Conservation (phyloP, 2,329 filamentous ascomycete genomes). For the Aspergillus jensenii region DNA sequence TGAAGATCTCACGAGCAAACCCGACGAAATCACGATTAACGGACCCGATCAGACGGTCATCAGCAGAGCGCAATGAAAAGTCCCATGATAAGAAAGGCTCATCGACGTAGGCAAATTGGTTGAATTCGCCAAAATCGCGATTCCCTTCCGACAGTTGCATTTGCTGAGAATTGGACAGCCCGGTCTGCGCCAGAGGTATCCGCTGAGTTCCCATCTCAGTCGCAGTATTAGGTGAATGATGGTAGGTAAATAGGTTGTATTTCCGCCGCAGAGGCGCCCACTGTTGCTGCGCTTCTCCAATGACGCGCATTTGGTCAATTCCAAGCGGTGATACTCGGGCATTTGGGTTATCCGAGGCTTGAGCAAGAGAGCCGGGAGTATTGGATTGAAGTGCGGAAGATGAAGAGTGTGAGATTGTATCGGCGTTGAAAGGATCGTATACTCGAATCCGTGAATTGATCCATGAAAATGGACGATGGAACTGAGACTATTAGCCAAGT, state of each 20-base stretch:
- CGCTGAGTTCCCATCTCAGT: constrained; percentile 39
- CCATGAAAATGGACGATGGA: constrained; percentile 64
- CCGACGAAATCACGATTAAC: constrained; percentile 65
- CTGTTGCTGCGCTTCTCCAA: constrained; percentile 63
- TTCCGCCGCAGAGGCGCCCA: constrained; percentile 64
- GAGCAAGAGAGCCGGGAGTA: constrained; percentile 41
- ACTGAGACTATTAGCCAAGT: constrained; percentile 34
- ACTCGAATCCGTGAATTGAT: constrained; percentile 61
- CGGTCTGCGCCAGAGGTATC: constrained; percentile 45
- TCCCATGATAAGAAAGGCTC: constrained; percentile 66
- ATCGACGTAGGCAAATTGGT: constrained; percentile 63
- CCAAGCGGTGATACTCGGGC: constrained; percentile 55
- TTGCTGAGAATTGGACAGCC: constrained; percentile 51
- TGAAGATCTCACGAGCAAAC: constrained; percentile 64
- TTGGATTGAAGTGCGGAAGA: constrained; percentile 48
- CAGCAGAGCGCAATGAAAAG: constrained; percentile 57
- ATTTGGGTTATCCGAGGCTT: constrained; percentile 42
- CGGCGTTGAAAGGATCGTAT: constrained; percentile 51
- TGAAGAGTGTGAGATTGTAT: constrained; percentile 33
- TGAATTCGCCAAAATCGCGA: constrained; percentile 46
- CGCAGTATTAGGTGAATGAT: constrained; percentile 42
- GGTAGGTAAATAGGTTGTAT: constrained; percentile 64
- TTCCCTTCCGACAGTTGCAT: constrained; percentile 36
- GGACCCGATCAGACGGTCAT: constrained; percentile 55
- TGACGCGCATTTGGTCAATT: constrained; percentile 60